Conservation (phyloP, 495 filamentous ascomycete genomes). For the Aspergillus diversus region DNA sequence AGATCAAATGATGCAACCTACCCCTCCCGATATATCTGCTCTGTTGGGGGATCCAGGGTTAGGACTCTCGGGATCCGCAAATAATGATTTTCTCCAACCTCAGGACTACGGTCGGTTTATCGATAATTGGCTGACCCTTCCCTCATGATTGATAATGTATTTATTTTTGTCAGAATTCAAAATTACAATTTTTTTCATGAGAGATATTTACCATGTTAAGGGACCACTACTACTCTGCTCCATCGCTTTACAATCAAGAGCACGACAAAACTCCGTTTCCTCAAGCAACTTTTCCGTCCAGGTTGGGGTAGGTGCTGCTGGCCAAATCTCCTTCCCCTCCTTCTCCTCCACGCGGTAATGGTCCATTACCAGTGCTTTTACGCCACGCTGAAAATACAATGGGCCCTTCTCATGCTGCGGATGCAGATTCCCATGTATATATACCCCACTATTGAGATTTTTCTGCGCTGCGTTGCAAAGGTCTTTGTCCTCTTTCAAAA, state of each 20-base stretch:
- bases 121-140: constrained; percentile 15
- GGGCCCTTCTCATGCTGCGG: too few relatives aligned
- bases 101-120: constrained; percentile 18
- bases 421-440: too few relatives aligned
- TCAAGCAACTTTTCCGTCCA: neutral
- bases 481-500: too few relatives aligned
- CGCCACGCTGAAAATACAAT: too few relatives aligned
- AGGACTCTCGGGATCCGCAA: neutral
- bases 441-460: too few relatives aligned
- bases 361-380: too few relatives aligned
- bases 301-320: neutral
- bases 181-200: too few relatives aligned
- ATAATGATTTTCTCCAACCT: constrained; percentile 15
- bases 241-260: neutral
- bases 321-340: too few relatives aligned
- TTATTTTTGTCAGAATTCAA: too few relatives aligned
- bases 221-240: neutral
- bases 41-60: constrained; percentile 12
- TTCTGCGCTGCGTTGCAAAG: too few relatives aligned
- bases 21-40: constrained; percentile 10
- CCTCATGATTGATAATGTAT: neutral
- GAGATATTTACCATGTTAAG: too few relatives aligned
- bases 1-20: constrained; percentile 10
- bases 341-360: too few relatives aligned
- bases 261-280: neutral